phyloP scores from a whole-genome alignment of 306 rosid species.

The Acacia crassicarpa region DNA sequence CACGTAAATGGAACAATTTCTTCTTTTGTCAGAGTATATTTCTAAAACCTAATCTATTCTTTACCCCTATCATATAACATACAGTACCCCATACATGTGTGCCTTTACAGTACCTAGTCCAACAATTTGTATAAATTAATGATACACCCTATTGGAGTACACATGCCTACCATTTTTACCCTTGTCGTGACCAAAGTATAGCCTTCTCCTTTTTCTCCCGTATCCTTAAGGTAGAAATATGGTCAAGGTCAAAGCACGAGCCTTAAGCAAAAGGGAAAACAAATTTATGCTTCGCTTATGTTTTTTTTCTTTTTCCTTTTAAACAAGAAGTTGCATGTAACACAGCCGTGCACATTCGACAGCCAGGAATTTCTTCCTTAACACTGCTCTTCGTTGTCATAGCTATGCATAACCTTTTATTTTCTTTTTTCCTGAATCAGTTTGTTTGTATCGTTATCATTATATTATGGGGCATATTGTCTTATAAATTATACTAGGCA shows the following conservation, averaged over 20 bases:
- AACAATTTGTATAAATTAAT: neutral
- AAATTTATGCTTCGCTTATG: neutral
- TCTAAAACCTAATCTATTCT: neutral
- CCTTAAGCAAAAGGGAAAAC: neutral
- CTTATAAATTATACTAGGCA: neutral
- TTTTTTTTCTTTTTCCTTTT: neutral
- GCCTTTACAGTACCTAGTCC: neutral
- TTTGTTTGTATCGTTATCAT: neutral
- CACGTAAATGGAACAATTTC: conserved; percentile 28
- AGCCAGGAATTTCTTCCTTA: neutral
- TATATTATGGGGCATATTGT: neutral
- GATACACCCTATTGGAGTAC: neutral
- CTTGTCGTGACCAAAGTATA: neutral
- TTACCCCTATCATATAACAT: neutral
- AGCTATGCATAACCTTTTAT: neutral
- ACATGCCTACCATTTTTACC: conserved; percentile 6
- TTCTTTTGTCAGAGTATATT: conserved; percentile 32
- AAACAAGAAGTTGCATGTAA: neutral
- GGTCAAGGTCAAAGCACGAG: neutral
- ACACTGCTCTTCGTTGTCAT: neutral
- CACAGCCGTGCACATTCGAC: neutral
- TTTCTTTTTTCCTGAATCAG: neutral
- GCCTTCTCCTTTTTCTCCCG: neutral
- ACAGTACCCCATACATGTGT: neutral
- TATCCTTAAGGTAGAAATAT: neutral